Conservation (phyloP, 495 filamentous ascomycete genomes). For the Podospora comata region DNA sequence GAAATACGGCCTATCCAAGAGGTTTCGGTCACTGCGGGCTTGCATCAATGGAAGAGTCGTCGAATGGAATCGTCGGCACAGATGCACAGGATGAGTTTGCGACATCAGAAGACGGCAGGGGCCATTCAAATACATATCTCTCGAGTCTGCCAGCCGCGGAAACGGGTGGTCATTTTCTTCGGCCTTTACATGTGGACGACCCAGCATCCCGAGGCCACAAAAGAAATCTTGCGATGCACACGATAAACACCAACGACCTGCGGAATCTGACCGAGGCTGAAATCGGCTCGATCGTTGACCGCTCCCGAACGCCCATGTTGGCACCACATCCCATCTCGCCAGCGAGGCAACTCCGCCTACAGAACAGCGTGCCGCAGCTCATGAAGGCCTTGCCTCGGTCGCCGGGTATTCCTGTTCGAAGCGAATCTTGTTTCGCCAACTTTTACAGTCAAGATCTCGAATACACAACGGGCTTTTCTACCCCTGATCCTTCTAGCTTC, state of each 20-base stretch:
- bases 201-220: conserved; percentile 11
- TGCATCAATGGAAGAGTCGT: conserved; percentile 20
- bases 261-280: neutral
- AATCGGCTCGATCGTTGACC: neutral
- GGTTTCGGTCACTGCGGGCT: conserved; percentile 28
- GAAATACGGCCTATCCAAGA: conserved; percentile 25
- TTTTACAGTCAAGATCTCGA: neutral
- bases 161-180: neutral
- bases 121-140: neutral
- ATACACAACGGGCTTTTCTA: neutral
- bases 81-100: neutral
- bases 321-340: conserved; percentile 48
- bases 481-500: conserved; percentile 8
- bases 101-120: neutral
- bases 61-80: conserved; percentile 14
- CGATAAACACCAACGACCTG: conserved; percentile 12
- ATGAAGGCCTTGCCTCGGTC: conserved; percentile 51
- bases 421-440: conserved; percentile 13
- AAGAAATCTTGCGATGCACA: conserved; percentile 15
- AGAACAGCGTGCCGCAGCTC: conserved; percentile 49
- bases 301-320: conserved; percentile 31
- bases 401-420: conserved; percentile 26
- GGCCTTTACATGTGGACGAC: neutral
- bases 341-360: conserved; percentile 43
- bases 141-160: neutral